Evolutionary conservation across 768 basidiomycete genomes (phyloP).

Genomic region (Stropharia rugosoannulata): DNA sequence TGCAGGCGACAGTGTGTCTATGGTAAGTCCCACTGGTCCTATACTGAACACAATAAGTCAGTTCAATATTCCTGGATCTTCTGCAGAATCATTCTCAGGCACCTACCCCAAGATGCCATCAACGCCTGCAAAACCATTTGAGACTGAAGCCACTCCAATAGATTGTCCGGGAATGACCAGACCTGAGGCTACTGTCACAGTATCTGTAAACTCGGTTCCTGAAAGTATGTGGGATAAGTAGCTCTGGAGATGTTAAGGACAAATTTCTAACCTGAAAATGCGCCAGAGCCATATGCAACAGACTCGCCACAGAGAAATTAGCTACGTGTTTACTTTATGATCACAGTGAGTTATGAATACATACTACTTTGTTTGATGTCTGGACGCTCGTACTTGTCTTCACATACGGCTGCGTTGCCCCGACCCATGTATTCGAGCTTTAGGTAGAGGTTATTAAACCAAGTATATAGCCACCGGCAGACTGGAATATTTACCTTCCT

Average conservation of each 20-base stretch:
- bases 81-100: background rate
- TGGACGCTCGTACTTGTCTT: conserved; percentile 44
- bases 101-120: conserved; percentile 66
- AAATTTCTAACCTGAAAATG: conserved; percentile 32
- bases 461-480: conserved; percentile 3
- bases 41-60: conserved; percentile 35
- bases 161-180: conserved; percentile 53
- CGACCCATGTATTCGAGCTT: conserved; percentile 74
- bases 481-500: conserved; percentile 33
- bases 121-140: conserved; percentile 42
- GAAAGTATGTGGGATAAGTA: background rate
- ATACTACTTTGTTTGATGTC: conserved; percentile 46
- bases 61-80: background rate
- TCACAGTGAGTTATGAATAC: background rate
- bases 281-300: conserved; percentile 58
- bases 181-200: conserved; percentile 43
- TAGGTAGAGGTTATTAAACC: background rate
- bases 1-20: conserved; percentile 34
- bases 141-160: conserved; percentile 52
- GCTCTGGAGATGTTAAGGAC: background rate
- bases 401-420: conserved; percentile 42
- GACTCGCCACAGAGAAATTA: conserved; percentile 25
- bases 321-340: background rate
- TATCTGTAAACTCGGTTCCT: conserved; percentile 40
- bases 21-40: conserved; percentile 58